Evolutionary conservation across 2,329 filamentous ascomycete genomes (phyloP).

Genomic region (Penicillium rolfsii): DNA sequence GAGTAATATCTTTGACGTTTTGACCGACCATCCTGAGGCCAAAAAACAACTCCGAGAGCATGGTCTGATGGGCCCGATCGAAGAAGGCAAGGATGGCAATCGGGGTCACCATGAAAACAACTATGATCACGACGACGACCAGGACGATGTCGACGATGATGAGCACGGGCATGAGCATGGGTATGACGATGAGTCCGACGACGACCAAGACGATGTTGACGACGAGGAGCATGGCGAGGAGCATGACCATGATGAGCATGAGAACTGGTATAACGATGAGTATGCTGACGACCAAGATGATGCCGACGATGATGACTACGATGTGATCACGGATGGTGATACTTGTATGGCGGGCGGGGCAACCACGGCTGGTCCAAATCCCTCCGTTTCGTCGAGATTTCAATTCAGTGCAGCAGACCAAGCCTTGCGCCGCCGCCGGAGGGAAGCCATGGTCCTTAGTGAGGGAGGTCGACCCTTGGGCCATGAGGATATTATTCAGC

Average conservation of each 20-base stretch:
- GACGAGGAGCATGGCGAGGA: too few species aligned
- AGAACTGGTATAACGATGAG: conserved; percentile 25
- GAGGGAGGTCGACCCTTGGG: conserved; percentile 77
- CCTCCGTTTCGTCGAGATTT: conserved; percentile 36
- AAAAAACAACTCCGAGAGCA: conserved; percentile 47
- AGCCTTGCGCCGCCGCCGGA: conserved; percentile 71
- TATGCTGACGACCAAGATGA: conserved; percentile 17
- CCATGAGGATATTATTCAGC: conserved; percentile 77
- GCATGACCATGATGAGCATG: conserved; percentile 50
- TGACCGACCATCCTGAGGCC: conserved; percentile 44
- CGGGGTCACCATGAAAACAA: conserved; percentile 48
- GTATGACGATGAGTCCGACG: too few species aligned
- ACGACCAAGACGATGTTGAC: too few species aligned
- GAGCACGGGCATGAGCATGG: too few species aligned
- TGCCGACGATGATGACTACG: conserved; percentile 8
- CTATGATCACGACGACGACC: conserved; percentile 19
- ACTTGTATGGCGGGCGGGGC: conserved; percentile 57
- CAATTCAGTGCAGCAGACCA: conserved; percentile 59
- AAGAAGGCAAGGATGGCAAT: conserved; percentile 55
- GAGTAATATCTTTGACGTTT: conserved; percentile 47
- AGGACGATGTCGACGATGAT: conserved; percentile 7
- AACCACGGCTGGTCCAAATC: conserved; percentile 51
- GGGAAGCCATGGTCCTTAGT: conserved; percentile 89
- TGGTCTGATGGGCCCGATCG: conserved; percentile 48
- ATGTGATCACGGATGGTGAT: conserved; percentile 48